Evolutionary conservation across 2,329 filamentous ascomycete species (phyloP).

Genomic region (Trichoderma harzianum): DNA sequence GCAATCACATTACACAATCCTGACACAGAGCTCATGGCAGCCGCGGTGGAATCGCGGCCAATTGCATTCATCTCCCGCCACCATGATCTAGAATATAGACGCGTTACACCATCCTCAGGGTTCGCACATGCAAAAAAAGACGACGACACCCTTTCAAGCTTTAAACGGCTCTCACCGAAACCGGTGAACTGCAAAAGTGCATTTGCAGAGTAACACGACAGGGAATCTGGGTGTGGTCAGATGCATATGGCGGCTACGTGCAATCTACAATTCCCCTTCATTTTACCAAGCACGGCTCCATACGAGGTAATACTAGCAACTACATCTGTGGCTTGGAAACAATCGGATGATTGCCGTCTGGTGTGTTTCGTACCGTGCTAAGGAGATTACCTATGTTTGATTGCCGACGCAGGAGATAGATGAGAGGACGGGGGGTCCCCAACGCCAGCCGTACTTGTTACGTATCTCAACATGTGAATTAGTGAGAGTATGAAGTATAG

Average conservation of each 20-base stretch:
- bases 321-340: neutral
- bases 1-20: neutral
- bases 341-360: slow-evolving; percentile 5
- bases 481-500: neutral
- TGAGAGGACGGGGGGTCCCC: neutral
- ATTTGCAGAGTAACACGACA: slow-evolving; percentile 5
- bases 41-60: neutral
- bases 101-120: neutral
- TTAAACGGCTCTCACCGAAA: neutral
- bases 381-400: slow-evolving; percentile 9
- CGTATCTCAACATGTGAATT: neutral
- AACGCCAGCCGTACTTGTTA: neutral
- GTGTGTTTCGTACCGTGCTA: neutral
- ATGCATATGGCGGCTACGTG: neutral
- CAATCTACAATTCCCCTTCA: neutral
- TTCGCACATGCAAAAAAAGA: neutral
- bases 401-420: slow-evolving; percentile 3
- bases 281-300: neutral
- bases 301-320: neutral
- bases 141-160: neutral
- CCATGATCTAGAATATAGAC: neutral
- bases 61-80: neutral
- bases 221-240: slow-evolving; percentile 7
- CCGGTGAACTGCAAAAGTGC: slow-evolving; percentile 9
- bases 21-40: neutral